phyloP scores from a whole-genome alignment of 441 rosid species.

The Pelargonium fulgidum region DNA sequence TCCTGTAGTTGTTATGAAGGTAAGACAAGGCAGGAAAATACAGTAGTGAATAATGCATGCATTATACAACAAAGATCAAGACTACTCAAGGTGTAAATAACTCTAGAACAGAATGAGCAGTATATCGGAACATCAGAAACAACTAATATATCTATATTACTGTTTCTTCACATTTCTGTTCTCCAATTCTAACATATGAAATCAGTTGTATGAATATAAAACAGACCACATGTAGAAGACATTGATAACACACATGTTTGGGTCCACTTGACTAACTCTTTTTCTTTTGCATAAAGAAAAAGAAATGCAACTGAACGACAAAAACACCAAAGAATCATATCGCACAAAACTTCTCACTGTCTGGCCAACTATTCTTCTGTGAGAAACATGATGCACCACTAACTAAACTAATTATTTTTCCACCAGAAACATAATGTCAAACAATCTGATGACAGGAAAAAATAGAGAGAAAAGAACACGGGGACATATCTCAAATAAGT shows the following conservation, averaged over 20 bases:
- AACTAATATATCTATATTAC: not conserved
- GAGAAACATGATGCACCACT: no score
- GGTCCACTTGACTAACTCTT: not conserved
- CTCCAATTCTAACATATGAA: not conserved
- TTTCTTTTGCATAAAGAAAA: not conserved
- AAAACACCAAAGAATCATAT: no score
- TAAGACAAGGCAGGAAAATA: not conserved
- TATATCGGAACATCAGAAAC: no score
- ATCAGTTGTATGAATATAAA: not conserved
- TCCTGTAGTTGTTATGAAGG: not conserved
- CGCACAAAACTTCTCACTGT: no score
- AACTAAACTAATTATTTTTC: no score
- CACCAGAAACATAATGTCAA: no score
- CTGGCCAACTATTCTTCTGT: no score
- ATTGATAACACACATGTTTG: not conserved
- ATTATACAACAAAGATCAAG: not conserved
- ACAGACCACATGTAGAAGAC: slow-evolving; percentile 1
- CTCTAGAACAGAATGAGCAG: not conserved
- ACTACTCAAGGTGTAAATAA: not conserved
- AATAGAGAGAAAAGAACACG: no score
- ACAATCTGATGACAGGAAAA: no score
- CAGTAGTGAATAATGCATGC: no score
- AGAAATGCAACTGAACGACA: not conserved
- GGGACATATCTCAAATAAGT: no score
- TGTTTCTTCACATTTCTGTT: not conserved